Evolutionary conservation across 768 basidiomycete genomes (phyloP).

Genomic region (Imleria badia): DNA sequence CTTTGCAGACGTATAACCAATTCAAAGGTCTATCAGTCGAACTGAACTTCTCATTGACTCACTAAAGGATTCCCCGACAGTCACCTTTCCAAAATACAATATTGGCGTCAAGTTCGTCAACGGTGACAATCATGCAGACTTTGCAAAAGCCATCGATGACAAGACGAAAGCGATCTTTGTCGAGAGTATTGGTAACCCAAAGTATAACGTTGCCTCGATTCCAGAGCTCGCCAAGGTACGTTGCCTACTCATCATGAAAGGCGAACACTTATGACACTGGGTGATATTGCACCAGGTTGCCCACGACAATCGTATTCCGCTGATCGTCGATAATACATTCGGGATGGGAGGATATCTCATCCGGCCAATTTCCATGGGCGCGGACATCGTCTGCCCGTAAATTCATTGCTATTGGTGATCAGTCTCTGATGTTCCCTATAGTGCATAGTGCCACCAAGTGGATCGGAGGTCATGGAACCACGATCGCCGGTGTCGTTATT

Average conservation of each 20-base stretch:
- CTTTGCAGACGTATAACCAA: conserved; percentile 18
- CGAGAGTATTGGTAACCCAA: conserved; percentile 80
- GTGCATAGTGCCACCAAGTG: conserved; percentile 84
- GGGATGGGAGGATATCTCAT: conserved; percentile 71
- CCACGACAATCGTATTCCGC: conserved; percentile 67
- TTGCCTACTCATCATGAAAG: not conserved
- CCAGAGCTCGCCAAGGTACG: conserved; percentile 65
- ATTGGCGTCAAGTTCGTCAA: conserved; percentile 47
- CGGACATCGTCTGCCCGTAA: conserved; percentile 66
- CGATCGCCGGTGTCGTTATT: conserved; percentile 73
- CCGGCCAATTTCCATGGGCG: conserved; percentile 69
- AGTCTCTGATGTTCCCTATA: not conserved
- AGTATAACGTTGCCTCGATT: conserved; percentile 65
- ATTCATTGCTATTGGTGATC: too few species aligned
- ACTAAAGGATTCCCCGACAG: conserved; percentile 1
- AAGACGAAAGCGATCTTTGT: conserved; percentile 76
- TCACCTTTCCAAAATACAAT: conserved; percentile 16
- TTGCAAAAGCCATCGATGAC: conserved; percentile 68
- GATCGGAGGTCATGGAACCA: conserved; percentile 82
- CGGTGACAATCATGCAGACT: conserved; percentile 52
- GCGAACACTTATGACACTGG: not conserved
- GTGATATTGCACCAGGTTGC: conserved; percentile 47
- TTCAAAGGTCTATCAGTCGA: conserved; percentile 13
- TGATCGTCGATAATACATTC: conserved; percentile 82
- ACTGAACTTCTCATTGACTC: too few species aligned